Evolutionary conservation across 768 basidiomycete genomes (phyloP), one percentile per base, ranked within the genome.

Genomic region (Russula vinacea): DNA sequence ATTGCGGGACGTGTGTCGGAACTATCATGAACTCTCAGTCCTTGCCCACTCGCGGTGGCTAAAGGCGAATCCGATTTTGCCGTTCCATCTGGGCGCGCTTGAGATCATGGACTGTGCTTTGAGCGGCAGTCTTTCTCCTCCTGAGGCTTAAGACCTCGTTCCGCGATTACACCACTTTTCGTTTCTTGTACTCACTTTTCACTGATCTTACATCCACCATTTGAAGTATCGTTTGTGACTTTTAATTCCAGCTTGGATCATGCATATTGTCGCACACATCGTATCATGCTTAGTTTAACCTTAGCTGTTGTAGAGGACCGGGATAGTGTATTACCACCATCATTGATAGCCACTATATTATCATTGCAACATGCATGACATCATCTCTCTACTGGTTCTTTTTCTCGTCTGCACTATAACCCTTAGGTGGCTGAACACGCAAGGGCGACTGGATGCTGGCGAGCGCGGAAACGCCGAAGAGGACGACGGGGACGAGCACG

Each of bases 371-470:
- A 26, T n/a, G 33, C 51, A 55, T 50, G 47, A 42, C 29, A 64
- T 42, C 5, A 39, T 19, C 8, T 17, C 26, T 10, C 40, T 29
- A 91, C 78, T 92, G 89, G 68, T 77, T 84, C 81, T 92, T 92
- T 79, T 80, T 90, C 72, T 90, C 89, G 56, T 79, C 78, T 6
- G 88, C 85, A 70, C 75, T 84, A 70, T 81, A 90, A 8, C 83
- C 83, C 74, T 85, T 90, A 19, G 87, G 84, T 10, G 79, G 75
- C 62, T 88, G 87, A 42, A 81, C 79, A 40, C 84, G 78, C 53
- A 87, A 69, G 1, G 89, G 85, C 52, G 83, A 86, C 72, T 91
- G 88, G 64, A 92, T 90, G 69, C 87, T 86, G 24, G 87, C 81
- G 45, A 92, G 79, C 0, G 90, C 84, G 24, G 75, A 78, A 58